Conservation (phyloP, 2,329 filamentous ascomycete species). For the Phaeosphaeria sp. region DNA sequence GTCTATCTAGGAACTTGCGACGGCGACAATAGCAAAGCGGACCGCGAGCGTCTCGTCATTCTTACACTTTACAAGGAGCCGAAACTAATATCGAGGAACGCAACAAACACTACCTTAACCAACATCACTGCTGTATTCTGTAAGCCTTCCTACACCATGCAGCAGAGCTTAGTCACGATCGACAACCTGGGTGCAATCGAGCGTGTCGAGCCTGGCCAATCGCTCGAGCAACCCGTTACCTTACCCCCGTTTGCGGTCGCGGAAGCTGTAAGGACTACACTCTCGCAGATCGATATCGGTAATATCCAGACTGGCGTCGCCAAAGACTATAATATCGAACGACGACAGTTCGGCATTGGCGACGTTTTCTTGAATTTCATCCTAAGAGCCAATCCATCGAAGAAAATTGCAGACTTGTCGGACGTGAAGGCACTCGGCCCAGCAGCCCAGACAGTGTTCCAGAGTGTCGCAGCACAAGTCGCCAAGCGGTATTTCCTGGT, state of each 20-base stretch:
- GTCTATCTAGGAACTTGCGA: neutral
- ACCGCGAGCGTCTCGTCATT: neutral
- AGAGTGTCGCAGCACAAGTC: neutral
- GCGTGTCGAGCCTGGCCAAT: neutral
- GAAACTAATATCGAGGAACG: neutral
- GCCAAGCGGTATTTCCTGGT: neutral
- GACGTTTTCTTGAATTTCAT: neutral
- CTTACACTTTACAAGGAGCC: neutral
- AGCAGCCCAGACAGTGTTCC: neutral
- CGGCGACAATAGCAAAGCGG: neutral
- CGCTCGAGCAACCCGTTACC: neutral
- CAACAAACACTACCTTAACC: neutral
- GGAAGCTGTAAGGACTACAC: neutral
- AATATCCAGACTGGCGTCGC: neutral
- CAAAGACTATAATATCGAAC: neutral
- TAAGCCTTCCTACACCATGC: conserved; percentile 1
- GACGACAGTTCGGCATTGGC: neutral
- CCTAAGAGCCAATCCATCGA: neutral
- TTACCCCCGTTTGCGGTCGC: neutral
- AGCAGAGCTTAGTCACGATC: neutral
- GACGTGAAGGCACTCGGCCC: neutral
- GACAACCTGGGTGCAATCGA: neutral
- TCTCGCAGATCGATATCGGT: neutral
- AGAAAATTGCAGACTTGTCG: neutral
- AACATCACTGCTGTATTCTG: conserved; percentile 8